Conservation (phyloP, 306 rosid genomes). For the Vigna trinervia region DNA sequence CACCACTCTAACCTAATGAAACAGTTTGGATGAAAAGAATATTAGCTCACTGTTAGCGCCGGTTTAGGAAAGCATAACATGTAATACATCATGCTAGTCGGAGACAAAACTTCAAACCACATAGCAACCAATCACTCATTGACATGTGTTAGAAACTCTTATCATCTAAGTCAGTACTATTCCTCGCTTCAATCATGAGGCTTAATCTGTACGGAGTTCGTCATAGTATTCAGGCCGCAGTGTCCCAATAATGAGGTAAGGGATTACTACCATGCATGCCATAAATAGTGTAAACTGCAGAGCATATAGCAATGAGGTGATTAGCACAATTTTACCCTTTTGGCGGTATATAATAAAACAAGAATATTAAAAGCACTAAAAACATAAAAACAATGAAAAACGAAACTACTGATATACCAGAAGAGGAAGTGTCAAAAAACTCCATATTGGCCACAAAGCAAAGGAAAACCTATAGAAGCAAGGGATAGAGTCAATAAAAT, state of each 20-base stretch:
- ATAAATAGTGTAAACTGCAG: slow-evolving; percentile 97
- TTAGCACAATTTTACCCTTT: slow-evolving; percentile 37
- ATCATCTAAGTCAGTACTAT: slow-evolving; percentile 59
- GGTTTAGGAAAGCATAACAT: slow-evolving; percentile 42
- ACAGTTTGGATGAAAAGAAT: slow-evolving; percentile 42
- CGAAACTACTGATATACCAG: slow-evolving; percentile 62
- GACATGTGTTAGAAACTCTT: slow-evolving; percentile 61
- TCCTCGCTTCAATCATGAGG: slow-evolving; percentile 55
- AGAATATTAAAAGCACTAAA: neutral
- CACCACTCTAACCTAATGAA: slow-evolving; percentile 40
- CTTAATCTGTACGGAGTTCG: slow-evolving; percentile 83
- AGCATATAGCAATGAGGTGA: slow-evolving; percentile 42
- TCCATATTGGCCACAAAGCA: slow-evolving; percentile 98
- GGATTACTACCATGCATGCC: slow-evolving; percentile 93
- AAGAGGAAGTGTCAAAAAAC: slow-evolving; percentile 93
- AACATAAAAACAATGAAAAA: slow-evolving; percentile 25
- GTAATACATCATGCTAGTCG: slow-evolving; percentile 47
- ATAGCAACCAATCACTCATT: slow-evolving; percentile 48
- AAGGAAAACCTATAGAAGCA: slow-evolving; percentile 67
- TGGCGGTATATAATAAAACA: slow-evolving; percentile 30
- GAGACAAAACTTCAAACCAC: slow-evolving; percentile 56
- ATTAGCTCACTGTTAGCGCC: slow-evolving; percentile 48
- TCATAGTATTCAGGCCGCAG: slow-evolving; percentile 67
- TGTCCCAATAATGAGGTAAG: slow-evolving; percentile 73
- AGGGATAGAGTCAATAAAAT: slow-evolving; percentile 43